Base-by-base conservation (phyloP, 2,329 filamentous ascomycete species). In the Westerdykella aurantiaca region DNA sequence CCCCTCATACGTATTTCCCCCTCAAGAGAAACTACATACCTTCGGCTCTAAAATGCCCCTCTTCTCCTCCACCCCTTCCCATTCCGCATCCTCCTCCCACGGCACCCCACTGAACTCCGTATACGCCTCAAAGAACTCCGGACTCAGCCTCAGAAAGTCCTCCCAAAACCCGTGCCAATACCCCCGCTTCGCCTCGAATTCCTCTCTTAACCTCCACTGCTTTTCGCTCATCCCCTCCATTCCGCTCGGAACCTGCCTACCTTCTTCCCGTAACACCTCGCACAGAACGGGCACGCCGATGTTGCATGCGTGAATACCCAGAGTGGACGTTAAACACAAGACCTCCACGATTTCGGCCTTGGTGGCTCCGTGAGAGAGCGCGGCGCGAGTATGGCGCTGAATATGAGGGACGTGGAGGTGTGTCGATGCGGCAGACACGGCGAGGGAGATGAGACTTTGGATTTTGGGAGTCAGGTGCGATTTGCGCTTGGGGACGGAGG, bases 81-180 rank as follows among this genome's bases (percentile, higher is more conserved):
- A 9, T 12, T 29, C 25, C 4, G 25, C 25, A 29, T 29, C 25
- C 33, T 58, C 57, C 10, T 55, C 55, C 64, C 69, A 73, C 5
- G 73, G 71, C 33, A 74, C 60, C 16, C 62, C 63, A 9, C 69
- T 71, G 48, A 74, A 74, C 31, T 73, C 69, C 17, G 70, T 53
- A 51, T 75, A 76, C 0, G 68, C 71, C 37, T 63, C 69, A 53
- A 76, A 75, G 52, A 75, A 75, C 39, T 74, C 69, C 0, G 71
- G 71, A 43, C 71, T 68, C 7, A 74, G 56, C 23, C 64, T 52
- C 21, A 74, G 42, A 34, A 73, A 70, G 16, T 70, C 67, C 17
- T 73, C 69, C 70, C 70, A 74, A 46, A 72, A 69, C 0, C 47
- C 53, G 45, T 71, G 69, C 72, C 72, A 75, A 49, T 73, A 75